Base-by-base conservation (phyloP, 2,329 filamentous ascomycete genomes). In the Pseudogymnoascus sp. region DNA sequence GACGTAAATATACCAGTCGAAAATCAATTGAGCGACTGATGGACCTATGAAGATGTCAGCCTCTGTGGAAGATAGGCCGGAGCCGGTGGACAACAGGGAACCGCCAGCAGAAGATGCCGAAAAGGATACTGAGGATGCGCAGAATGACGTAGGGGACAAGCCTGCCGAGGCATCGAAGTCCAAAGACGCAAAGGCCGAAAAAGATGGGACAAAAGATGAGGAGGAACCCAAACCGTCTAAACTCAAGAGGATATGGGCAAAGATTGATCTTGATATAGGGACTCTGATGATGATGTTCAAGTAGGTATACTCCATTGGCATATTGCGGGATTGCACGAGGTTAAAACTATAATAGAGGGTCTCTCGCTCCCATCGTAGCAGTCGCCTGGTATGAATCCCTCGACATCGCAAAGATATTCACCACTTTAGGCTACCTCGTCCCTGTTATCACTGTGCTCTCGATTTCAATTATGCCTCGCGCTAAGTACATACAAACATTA, bases 401-500 rank as follows among this genome's bases (percentile, higher is more conserved):
- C 16, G 63, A 72, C 2, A 78, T 85, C 40, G 79, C 82, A 16
- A 69, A 70, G 61, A 79, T 74, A 64, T 91, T 81, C 72, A 75
- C 74, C 41, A 88, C 81, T 0, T 72, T 83, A 63, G 84, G 76
- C 67, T 86, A 91, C 70, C 77, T 92, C 0, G 76, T 89, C 4
- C 83, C 85, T 45, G 85, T 92, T 65, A 80, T 89, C 64, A 81
- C 82, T 1, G 82, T 91, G 33, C 72, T 92, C 3, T 81, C 83
- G 0, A 78, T 90, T 62, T 78, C 83, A 14, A 83, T 90, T 63
- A 81, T 89, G 75, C 88, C 89, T 0, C 79, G 89, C 45, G 87
- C 87, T 9, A 91, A 90, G 68, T 91, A 88, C 69, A 72, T 91
- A 3, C 88, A 91, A 73, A 89, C 83, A 23, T 78, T 90, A 74